These are phyloP conservation scores for Solanum corneliomulleri DNA, from an alignment of 257 asterid species.

Conservation along the genomic window DNA sequence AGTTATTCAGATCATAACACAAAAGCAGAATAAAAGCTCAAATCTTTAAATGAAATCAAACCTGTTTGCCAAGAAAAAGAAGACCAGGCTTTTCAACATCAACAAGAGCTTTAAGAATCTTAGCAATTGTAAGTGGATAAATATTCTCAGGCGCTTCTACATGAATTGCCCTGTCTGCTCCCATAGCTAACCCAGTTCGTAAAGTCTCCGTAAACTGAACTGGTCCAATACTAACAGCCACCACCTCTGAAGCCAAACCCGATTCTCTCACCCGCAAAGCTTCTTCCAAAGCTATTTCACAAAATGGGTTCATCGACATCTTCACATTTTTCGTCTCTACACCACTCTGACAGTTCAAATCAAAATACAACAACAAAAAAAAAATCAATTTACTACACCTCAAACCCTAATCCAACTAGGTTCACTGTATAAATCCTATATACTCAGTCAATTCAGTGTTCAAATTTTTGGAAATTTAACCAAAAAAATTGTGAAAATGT, in stretches of 20 bases:
- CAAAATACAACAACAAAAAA: neutral
- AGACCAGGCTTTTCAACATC: conserved; percentile 76
- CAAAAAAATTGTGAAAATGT: neutral
- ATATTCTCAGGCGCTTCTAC: conserved; percentile 57
- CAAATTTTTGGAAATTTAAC: neutral
- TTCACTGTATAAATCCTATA: neutral
- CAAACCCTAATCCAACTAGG: neutral
- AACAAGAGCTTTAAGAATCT: conserved; percentile 77
- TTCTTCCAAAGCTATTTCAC: conserved; percentile 93
- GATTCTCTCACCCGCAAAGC: conserved; percentile 73
- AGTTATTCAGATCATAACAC: neutral
- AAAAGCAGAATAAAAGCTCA: neutral
- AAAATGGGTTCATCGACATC: conserved; percentile 98
- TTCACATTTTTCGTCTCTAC: conserved; percentile 83
- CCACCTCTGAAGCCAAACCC: conserved; percentile 87
- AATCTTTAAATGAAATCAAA: neutral
- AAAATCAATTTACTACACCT: neutral
- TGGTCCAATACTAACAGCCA: conserved; percentile 81
- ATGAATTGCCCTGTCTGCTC: conserved; percentile 92
- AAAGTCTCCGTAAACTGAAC: conserved; percentile 69
- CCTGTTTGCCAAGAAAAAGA: conserved; percentile 92
- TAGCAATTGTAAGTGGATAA: conserved; percentile 78
- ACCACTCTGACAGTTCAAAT: conserved; percentile 44
- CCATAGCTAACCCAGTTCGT: conserved; percentile 98
- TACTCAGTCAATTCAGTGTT: neutral